phyloP scores from a whole-genome alignment of 1,284 basidiomycete genomes.

The Flammula alnicola region DNA sequence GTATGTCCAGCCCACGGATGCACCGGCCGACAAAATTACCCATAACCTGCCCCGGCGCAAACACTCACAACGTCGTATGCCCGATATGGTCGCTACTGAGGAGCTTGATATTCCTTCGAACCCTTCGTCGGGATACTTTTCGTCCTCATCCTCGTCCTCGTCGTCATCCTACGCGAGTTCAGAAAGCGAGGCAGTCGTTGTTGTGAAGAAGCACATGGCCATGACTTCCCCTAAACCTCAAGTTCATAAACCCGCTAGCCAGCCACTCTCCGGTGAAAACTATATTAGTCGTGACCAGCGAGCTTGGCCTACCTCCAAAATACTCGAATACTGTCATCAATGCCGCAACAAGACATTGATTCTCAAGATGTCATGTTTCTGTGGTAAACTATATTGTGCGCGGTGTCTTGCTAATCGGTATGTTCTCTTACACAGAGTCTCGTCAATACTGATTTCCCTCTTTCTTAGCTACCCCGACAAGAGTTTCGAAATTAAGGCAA shows the following conservation, averaged over 20 bases:
- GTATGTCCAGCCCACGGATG: too few species aligned
- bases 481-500: not conserved
- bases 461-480: conserved; percentile 14
- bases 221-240: not conserved
- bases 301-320: not conserved
- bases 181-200: not conserved
- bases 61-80: not conserved
- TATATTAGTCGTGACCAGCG: not conserved
- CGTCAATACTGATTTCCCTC: not conserved
- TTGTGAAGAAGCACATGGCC: not conserved
- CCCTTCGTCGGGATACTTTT: not conserved
- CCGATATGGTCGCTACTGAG: not conserved
- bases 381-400: conserved; percentile 31
- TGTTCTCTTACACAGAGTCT: not conserved
- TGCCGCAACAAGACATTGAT: conserved; percentile 28
- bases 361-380: conserved; percentile 31
- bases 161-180: too few species aligned
- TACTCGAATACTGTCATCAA: conserved; percentile 34
- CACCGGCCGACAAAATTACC: too few species aligned
- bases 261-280: conserved; percentile 2
- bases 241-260: too few species aligned
- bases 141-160: not conserved
- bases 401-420: conserved; percentile 32
- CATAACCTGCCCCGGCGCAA: not conserved
- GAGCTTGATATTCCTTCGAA: not conserved